Base-by-base conservation (phyloP, 768 basidiomycete genomes). In the Boletus sensibilis region DNA sequence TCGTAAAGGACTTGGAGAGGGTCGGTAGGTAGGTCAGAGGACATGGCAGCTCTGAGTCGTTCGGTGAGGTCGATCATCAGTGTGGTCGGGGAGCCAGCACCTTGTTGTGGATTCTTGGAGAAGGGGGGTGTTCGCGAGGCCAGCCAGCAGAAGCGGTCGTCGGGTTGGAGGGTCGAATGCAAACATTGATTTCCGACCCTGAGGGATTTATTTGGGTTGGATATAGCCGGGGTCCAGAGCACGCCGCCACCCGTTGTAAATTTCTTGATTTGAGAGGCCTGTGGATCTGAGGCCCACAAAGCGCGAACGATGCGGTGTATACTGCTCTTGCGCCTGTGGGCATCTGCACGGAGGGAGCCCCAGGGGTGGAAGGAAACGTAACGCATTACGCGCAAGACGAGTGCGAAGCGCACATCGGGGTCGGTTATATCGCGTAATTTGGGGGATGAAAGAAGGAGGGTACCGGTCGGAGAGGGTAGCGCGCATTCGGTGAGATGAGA, bases 341-440 rank as follows among this genome's bases (percentile, higher is more conserved):
- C 82, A 60, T 90, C 85, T 2, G 90, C 82, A 9, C 75, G 79
- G 18, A 79, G 64, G 45, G 83, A 83, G 5, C 92, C 92, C 92
- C 92, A 94, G 3, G 89, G 86, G 38, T 81, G 75, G 43, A 83
- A 85, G 0, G 91, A 92, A 40, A 85, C 73, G 63, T 84, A 88
- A 14, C 90, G 88, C 50, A 91, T 73, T 29, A 86, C 74, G 33
- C 84, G 80, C 41, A 80, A 69, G 57, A 85, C 66, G 42, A 85
- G 64, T 2, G 78, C 77, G 42, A 63, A 67, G 49, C 72, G 76
- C 18, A 81, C 51, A 4, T 61, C 55, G 1, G 69, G 68, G 39
- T 79, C 72, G 1, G 65, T 56, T 45, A 81, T 70, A 1, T 64
- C 51, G 35, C 64, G 47, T 0, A 84, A 64, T 2, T 68, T 60